Evolutionary conservation across 2,329 filamentous ascomycete species (phyloP).

Genomic region (Colletotrichum abscissum): DNA sequence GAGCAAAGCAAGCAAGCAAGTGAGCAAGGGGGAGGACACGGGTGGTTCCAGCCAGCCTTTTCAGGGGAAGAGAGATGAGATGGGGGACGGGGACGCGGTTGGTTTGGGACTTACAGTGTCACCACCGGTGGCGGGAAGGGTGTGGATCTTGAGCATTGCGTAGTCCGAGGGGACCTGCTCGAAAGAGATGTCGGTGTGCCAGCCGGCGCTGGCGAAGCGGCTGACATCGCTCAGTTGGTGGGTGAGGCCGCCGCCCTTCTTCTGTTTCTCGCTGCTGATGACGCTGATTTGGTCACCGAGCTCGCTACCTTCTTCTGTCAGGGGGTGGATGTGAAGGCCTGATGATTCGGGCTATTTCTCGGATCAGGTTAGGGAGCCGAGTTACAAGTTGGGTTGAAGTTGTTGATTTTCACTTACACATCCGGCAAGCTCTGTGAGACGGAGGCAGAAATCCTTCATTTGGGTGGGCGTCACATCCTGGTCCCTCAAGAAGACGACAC

Average conservation of each 20-base stretch:
- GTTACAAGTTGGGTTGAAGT: not conserved
- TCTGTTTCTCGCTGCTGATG: conserved; percentile 66
- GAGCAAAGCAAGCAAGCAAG: not conserved
- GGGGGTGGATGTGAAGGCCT: conserved; percentile 64
- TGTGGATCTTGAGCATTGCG: conserved; percentile 58
- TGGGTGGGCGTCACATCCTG: conserved; percentile 49
- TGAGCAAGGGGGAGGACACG: not conserved
- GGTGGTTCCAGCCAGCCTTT: not conserved
- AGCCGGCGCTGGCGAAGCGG: conserved; percentile 53
- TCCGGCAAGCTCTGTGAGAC: conserved; percentile 46
- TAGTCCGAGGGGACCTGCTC: conserved; percentile 59
- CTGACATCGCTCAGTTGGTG: conserved; percentile 62
- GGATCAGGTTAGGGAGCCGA: conserved; percentile 16
- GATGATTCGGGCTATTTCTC: conserved; percentile 55
- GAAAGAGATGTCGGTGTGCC: conserved; percentile 53
- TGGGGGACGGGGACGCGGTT: not conserved
- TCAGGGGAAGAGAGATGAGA: not conserved
- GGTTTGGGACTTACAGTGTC: conserved; percentile 42
- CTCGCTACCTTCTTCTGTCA: conserved; percentile 63
- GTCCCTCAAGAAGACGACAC: conserved; percentile 50
- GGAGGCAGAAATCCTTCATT: conserved; percentile 51
- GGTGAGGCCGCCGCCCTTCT: conserved; percentile 63
- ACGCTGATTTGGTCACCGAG: conserved; percentile 66
- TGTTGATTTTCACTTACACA: conserved; percentile 36
- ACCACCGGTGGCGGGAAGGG: conserved; percentile 56